These are phyloP conservation scores for Rhamnella rubrinervis DNA, from an alignment of 331 rosid genomes.

Conservation along the genomic window DNA sequence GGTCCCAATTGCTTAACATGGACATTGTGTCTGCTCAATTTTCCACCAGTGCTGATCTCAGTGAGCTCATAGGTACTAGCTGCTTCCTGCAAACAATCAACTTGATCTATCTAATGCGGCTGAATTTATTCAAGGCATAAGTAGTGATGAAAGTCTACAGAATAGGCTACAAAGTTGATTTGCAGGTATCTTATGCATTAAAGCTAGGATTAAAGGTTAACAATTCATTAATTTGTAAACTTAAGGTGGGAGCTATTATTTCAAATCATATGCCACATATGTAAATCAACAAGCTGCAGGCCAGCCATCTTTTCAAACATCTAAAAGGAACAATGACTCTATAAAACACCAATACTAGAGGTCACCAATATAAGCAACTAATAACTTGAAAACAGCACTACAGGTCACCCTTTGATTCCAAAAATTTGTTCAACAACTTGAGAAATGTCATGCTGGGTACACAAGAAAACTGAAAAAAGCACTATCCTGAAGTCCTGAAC, in stretches of 20 bases:
- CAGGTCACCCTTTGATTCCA: no score
- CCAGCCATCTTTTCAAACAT: no score
- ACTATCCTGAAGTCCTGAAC: no score
- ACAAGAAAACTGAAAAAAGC: no score
- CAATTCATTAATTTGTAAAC: not conserved
- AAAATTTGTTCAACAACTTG: no score
- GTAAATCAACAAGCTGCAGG: no score
- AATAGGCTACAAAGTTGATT: not conserved
- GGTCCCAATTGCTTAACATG: constrained; percentile 86
- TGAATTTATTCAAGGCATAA: not conserved
- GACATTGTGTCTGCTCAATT: constrained; percentile 84
- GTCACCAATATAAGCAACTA: no score
- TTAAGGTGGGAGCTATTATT: not conserved
- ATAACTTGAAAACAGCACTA: no score
- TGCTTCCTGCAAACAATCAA: constrained; percentile 60
- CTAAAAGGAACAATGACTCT: no score
- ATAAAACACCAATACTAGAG: no score
- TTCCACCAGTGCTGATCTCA: constrained; percentile 87
- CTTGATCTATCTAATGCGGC: constrained; percentile 8
- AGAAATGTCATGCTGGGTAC: no score
- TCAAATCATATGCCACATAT: not conserved
- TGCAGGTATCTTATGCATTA: not conserved
- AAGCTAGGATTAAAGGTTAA: not conserved
- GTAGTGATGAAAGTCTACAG: not conserved
- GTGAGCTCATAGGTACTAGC: constrained; percentile 71